phyloP scores from a whole-genome alignment of 1,284 basidiomycete genomes.

The Porodaedalea pini region DNA sequence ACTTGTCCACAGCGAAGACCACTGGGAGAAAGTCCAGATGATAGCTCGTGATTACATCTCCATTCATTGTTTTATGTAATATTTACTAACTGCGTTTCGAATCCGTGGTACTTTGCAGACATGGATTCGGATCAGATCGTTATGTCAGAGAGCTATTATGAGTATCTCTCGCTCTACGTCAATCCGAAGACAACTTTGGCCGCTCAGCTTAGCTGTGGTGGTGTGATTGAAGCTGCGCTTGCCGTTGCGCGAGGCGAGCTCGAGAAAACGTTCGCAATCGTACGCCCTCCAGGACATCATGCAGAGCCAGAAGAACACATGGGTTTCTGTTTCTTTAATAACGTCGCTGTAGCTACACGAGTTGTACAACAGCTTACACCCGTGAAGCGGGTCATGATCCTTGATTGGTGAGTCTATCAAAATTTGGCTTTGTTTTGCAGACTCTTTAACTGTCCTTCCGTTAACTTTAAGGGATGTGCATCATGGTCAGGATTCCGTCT shows the following conservation, averaged over 20 bases:
- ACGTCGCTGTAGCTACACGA: conserved; percentile 89
- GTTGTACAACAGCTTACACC: conserved; percentile 70
- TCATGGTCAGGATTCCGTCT: conserved; percentile 60
- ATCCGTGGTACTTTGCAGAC: conserved; percentile 40
- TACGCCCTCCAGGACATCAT: conserved; percentile 96
- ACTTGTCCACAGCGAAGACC: conserved; percentile 85
- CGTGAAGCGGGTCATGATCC: conserved; percentile 80
- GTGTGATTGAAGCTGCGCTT: conserved; percentile 87
- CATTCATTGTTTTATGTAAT: conserved; percentile 16
- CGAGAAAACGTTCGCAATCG: conserved; percentile 90
- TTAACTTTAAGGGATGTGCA: conserved; percentile 82
- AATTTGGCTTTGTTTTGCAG: conserved; percentile 19
- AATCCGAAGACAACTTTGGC: conserved; percentile 81
- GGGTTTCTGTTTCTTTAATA: conserved; percentile 99
- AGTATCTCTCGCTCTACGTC: conserved; percentile 89
- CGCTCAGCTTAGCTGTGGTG: conserved; percentile 88
- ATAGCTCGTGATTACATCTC: conserved; percentile 58
- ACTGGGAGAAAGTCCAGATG: conserved; percentile 87
- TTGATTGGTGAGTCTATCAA: conserved; percentile 86
- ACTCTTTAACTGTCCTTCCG: conserved; percentile 18
- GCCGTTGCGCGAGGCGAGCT: conserved; percentile 82
- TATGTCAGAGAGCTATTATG: conserved; percentile 78
- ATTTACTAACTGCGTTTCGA: conserved; percentile 14
- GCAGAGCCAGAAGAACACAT: conserved; percentile 97
- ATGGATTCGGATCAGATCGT: conserved; percentile 70